Evolutionary conservation across 495 filamentous ascomycete genomes (phyloP).

Genomic region (Aspergillus sparsus): DNA sequence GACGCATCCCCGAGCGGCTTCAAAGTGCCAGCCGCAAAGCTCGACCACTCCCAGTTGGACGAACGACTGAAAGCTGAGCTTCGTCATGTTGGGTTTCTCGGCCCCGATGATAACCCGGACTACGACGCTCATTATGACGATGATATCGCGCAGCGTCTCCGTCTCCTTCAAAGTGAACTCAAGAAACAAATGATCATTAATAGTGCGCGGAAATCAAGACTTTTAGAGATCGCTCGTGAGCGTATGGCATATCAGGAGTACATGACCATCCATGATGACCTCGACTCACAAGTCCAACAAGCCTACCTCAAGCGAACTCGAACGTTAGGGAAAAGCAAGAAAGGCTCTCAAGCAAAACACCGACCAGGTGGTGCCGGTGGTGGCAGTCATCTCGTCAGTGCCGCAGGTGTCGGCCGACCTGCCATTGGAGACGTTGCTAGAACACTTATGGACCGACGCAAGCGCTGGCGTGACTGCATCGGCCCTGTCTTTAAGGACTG

Average conservation of each 20-base stretch:
- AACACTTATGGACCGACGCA: slow-evolving; percentile 84
- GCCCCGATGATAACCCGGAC: slow-evolving; percentile 66
- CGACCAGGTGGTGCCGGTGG: slow-evolving; percentile 64
- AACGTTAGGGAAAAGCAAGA: slow-evolving; percentile 90
- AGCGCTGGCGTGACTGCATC: slow-evolving; percentile 84
- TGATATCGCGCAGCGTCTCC: slow-evolving; percentile 86
- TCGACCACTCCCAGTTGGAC: slow-evolving; percentile 83
- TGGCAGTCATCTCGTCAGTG: slow-evolving; percentile 50
- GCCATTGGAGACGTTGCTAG: slow-evolving; percentile 89
- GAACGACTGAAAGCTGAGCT: slow-evolving; percentile 89
- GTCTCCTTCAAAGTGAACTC: slow-evolving; percentile 78
- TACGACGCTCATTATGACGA: slow-evolving; percentile 92
- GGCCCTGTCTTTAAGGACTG: slow-evolving; percentile 83
- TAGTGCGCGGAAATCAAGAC: slow-evolving; percentile 81
- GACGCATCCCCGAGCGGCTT: slow-evolving; percentile 64
- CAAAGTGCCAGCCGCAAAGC: slow-evolving; percentile 59
- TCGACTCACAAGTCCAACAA: slow-evolving; percentile 92
- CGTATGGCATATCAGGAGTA: slow-evolving; percentile 95
- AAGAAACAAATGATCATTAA: slow-evolving; percentile 80
- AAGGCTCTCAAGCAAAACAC: slow-evolving; percentile 66
- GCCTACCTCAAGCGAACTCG: slow-evolving; percentile 96
- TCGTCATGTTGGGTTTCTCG: slow-evolving; percentile 87
- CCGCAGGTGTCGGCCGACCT: slow-evolving; percentile 63
- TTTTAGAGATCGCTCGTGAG: slow-evolving; percentile 83
- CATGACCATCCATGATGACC: slow-evolving; percentile 92